Percentiles rank a stretch among this genome's conserved stretches.
These are phyloP conservation scores for Mortierella sp. DNA, from an alignment of 371 early-diverging fungal genomes.

Conservation along the genomic window DNA sequence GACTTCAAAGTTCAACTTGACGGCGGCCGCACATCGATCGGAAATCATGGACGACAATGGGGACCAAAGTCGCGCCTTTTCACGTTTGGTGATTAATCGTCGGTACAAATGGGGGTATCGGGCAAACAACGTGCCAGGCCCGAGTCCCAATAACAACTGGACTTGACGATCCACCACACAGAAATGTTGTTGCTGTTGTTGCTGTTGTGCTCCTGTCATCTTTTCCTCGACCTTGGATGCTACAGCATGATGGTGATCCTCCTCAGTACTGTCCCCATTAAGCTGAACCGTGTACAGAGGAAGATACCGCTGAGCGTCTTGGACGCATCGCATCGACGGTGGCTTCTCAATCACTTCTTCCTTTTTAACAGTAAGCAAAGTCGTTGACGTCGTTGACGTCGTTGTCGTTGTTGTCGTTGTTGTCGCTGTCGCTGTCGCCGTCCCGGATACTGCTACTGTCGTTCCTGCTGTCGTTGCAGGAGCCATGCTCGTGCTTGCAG, in stretches of 20 bases:
- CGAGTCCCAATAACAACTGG: slow-evolving; percentile 65
- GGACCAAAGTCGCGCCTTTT: slow-evolving; percentile 79
- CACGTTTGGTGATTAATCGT: slow-evolving; percentile 59
- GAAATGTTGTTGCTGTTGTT: slow-evolving; percentile 47
- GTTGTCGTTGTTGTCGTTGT: not conserved
- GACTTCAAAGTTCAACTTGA: slow-evolving; percentile 38
- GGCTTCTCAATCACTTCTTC: slow-evolving; percentile 9
- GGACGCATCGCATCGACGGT: slow-evolving; percentile 22
- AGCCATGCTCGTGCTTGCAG: too few relatives aligned
- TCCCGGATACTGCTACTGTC: too few relatives aligned
- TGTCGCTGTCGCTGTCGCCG: not conserved
- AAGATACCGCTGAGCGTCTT: slow-evolving; percentile 63
- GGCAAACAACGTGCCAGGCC: slow-evolving; percentile 57
- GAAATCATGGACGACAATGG: slow-evolving; percentile 74
- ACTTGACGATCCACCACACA: slow-evolving; percentile 78
- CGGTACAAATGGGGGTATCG: slow-evolving; percentile 70
- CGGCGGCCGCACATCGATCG: slow-evolving; percentile 53
- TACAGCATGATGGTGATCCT: not conserved
- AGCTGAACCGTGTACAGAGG: slow-evolving; percentile 77
- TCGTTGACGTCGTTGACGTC: not conserved
- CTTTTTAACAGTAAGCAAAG: slow-evolving; percentile 1
- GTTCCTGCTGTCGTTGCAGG: too few relatives aligned
- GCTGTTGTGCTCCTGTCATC: slow-evolving; percentile 10
- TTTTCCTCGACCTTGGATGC: not conserved
- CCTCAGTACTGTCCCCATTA: slow-evolving; percentile 13